Conservation (phyloP, 768 basidiomycete genomes). For the Mycena crocata region DNA sequence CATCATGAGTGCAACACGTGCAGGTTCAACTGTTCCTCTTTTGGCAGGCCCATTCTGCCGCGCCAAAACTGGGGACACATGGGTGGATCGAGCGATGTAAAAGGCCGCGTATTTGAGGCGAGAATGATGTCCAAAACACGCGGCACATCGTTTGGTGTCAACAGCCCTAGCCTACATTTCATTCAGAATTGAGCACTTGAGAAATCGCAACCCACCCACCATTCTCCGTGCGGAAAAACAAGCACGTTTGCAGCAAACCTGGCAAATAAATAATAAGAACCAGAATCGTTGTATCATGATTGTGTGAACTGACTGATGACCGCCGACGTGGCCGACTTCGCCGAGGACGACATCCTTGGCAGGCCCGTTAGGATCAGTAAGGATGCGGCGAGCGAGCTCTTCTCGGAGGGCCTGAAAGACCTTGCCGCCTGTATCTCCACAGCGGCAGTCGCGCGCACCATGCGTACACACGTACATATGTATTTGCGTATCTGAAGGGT, state of each 20-base stretch:
- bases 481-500: constrained; percentile 40
- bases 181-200: constrained; percentile 4
- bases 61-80: constrained; percentile 69
- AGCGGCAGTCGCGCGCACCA: constrained; percentile 81
- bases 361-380: constrained; percentile 40
- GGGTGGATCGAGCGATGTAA: constrained; percentile 46
- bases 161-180: constrained; percentile 67
- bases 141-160: constrained; percentile 69
- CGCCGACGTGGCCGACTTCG: constrained; percentile 84
- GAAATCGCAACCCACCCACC: constrained; percentile 53
- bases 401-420: constrained; percentile 65
- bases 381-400: constrained; percentile 58
- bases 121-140: constrained; percentile 60
- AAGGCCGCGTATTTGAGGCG: constrained; percentile 42
- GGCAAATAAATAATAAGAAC: background rate
- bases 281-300: background rate
- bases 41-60: constrained; percentile 75
- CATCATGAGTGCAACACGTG: background rate
- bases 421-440: constrained; percentile 71
- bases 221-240: constrained; percentile 79
- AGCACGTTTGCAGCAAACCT: constrained; percentile 80
- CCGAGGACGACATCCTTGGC: constrained; percentile 58
- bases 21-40: constrained; percentile 65
- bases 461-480: constrained; percentile 84
- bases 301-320: constrained; percentile 73